phyloP scores from a whole-genome alignment of 1,284 basidiomycete genomes.

The Ganoderma multipileum region DNA sequence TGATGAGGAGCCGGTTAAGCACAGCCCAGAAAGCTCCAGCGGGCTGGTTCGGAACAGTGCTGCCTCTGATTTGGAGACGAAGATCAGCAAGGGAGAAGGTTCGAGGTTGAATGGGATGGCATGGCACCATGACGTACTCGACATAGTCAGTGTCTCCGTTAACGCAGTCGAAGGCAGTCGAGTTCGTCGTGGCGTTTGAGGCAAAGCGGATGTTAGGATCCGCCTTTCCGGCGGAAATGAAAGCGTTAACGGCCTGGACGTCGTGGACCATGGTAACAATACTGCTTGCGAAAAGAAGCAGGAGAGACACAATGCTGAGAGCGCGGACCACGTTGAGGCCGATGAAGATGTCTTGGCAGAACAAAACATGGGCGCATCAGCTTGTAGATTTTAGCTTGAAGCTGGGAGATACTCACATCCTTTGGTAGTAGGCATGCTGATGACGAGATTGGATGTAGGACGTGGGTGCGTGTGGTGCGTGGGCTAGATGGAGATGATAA shows the following conservation, averaged over 20 bases:
- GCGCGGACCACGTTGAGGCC: conserved; percentile 80
- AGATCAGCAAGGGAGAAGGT: not conserved
- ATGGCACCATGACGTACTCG: conserved; percentile 52
- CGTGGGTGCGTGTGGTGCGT: conserved; percentile 1
- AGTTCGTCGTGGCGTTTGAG: conserved; percentile 39
- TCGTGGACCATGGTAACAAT: conserved; percentile 84
- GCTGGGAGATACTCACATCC: conserved; percentile 15
- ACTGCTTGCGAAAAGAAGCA: conserved; percentile 83
- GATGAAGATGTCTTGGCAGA: conserved; percentile 69
- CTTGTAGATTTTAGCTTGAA: not conserved
- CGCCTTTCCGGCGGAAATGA: conserved; percentile 41
- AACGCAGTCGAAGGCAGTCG: conserved; percentile 37
- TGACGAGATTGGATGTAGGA: not conserved
- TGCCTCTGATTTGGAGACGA: conserved; percentile 52
- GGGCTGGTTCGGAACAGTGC: conserved; percentile 89
- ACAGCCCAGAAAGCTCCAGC: conserved; percentile 91
- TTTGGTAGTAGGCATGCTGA: conserved; percentile 22
- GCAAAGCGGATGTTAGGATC: conserved; percentile 32
- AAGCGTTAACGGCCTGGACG: conserved; percentile 76
- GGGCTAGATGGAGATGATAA: not conserved
- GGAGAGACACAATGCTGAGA: conserved; percentile 80
- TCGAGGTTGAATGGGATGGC: not conserved
- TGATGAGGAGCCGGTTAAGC: conserved; percentile 82
- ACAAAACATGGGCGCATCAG: not conserved
- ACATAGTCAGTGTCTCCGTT: conserved; percentile 78